Conservation (phyloP, 345 rosid species). For the Pistacia integerrima region DNA sequence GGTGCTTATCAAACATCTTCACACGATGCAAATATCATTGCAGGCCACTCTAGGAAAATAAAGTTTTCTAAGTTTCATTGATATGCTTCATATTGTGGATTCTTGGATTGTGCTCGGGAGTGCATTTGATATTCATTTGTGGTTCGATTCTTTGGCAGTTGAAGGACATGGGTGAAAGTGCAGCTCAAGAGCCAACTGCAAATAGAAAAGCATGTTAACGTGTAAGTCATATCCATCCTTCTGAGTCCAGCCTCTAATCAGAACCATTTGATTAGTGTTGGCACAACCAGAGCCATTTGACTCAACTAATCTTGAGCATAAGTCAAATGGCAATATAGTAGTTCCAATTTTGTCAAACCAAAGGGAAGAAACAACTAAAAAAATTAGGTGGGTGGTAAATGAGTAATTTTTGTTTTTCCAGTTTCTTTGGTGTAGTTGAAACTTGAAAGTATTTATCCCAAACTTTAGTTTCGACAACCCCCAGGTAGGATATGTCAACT, state of each 20-base stretch:
- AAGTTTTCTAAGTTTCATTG: background rate
- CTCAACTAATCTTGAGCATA: constrained; percentile 10
- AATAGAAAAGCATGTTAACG: constrained; percentile 1
- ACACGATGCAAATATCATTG: background rate
- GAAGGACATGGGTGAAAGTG: constrained; percentile 34
- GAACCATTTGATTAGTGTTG: background rate
- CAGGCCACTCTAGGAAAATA: background rate
- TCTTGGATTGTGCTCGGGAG: background rate
- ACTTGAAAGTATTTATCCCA: background rate
- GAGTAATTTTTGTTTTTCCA: background rate
- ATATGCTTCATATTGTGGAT: background rate
- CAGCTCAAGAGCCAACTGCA: constrained; percentile 24
- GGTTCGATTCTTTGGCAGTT: constrained; percentile 36
- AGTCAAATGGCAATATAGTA: background rate
- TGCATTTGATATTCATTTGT: background rate
- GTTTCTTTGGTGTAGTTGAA: constrained; percentile 3
- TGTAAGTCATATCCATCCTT: background rate
- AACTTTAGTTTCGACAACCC: background rate
- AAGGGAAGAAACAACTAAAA: constrained; percentile 20
- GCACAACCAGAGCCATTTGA: constrained; percentile 2
- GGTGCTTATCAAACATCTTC: constrained; percentile 6
- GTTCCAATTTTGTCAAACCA: constrained; percentile 11
- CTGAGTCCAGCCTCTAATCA: too few relatives aligned
- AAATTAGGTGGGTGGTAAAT: constrained; percentile 30
- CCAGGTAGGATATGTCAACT: background rate